phyloP scores from a whole-genome alignment of 768 basidiomycete species.

The Mycena galopus region DNA sequence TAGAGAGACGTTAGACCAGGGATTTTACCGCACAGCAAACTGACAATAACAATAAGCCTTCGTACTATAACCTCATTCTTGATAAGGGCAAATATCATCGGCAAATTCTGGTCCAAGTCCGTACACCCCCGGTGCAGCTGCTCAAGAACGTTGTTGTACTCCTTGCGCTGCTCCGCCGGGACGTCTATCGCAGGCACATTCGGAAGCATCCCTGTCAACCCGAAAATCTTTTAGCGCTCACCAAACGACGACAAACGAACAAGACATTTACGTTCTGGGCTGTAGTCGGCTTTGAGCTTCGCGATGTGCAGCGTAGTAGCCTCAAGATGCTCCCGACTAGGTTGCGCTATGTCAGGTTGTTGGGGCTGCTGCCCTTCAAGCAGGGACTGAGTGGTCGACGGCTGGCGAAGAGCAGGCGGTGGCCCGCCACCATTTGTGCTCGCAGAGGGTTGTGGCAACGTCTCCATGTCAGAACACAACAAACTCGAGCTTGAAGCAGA shows the following conservation, averaged over 20 bases:
- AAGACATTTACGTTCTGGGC: conserved; percentile 44
- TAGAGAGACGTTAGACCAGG: conserved; percentile 35
- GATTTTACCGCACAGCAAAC: conserved; percentile 41
- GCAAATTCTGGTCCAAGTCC: conserved; percentile 67
- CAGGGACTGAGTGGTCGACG: too few relatives aligned
- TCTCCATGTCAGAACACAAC: too few relatives aligned
- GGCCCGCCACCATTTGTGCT: too few relatives aligned
- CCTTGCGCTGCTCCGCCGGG: conserved; percentile 65
- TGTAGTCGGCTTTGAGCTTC: conserved; percentile 51
- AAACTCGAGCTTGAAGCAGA: too few relatives aligned
- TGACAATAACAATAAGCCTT: conserved; percentile 67
- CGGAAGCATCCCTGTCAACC: conserved; percentile 47
- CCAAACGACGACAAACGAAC: conserved; percentile 3
- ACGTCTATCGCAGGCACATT: conserved; percentile 54
- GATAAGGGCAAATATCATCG: conserved; percentile 58
- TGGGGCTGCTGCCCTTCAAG: conserved; percentile 33
- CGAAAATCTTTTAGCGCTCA: conserved; percentile 16
- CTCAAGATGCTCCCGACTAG: conserved; percentile 51
- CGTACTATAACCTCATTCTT: conserved; percentile 63
- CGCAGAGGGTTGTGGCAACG: too few relatives aligned
- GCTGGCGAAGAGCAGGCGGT: too few relatives aligned
- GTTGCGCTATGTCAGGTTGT: background rate
- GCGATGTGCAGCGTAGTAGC: conserved; percentile 44
- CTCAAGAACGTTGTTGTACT: conserved; percentile 66
- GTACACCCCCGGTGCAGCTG: conserved; percentile 56